A percentile compares a stretch with the other conserved stretches of the same genome.
Conservation (phyloP, 2,329 filamentous ascomycete species). For the Botrytis hyacinthi region DNA sequence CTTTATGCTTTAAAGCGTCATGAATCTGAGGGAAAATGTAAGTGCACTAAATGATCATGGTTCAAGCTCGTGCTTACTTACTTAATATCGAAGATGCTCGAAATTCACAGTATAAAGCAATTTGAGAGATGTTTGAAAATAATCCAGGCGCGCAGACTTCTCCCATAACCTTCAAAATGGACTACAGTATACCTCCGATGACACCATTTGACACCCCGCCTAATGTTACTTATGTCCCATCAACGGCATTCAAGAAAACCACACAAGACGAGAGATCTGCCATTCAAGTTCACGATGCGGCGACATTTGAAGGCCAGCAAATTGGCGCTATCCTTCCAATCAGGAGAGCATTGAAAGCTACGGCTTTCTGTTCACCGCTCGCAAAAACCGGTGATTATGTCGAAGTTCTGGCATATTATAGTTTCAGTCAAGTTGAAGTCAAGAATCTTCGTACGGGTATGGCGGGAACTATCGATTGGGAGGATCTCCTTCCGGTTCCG, state of each 20-base stretch:
- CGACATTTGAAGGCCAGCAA: background rate
- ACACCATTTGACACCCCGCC: background rate
- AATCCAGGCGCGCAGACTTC: background rate
- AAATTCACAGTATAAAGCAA: background rate
- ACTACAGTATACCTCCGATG: background rate
- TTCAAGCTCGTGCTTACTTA: background rate
- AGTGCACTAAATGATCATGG: background rate
- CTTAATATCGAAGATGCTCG: background rate
- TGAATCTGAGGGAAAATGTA: background rate
- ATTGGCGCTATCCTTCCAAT: conserved; percentile 5
- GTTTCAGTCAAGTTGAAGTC: background rate
- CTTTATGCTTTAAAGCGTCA: background rate
- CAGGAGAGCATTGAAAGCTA: background rate
- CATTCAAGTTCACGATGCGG: background rate
- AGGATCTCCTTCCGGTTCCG: conserved; percentile 5
- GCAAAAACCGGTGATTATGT: conserved; percentile 15
- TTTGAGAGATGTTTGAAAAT: background rate
- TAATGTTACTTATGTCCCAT: background rate
- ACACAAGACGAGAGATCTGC: background rate
- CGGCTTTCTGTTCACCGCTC: background rate
- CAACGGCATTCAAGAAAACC: background rate
- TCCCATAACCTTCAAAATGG: background rate
- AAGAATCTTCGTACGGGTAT: conserved; percentile 18
- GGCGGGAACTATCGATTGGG: background rate
- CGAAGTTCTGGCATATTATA: background rate